A percentile compares a stretch with the other conserved stretches of the same genome.
Evolutionary conservation across 2,329 filamentous ascomycete genomes (phyloP).

Genomic region (Colletotrichum lentis): DNA sequence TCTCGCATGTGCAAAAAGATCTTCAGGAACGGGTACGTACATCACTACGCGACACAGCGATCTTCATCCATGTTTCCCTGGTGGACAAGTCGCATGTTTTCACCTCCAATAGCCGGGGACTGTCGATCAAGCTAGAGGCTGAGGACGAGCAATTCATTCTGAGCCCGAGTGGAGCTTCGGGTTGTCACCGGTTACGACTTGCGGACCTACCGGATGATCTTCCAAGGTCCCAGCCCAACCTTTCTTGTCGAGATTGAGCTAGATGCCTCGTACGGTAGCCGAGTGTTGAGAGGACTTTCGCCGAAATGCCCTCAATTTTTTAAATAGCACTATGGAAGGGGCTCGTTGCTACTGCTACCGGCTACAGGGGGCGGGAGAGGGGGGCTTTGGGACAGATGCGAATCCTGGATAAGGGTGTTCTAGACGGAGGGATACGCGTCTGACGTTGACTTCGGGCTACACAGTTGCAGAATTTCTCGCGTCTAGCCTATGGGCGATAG

Average conservation of each 20-base stretch:
- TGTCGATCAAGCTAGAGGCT: not conserved
- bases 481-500: not conserved
- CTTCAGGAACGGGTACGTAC: constrained; percentile 1
- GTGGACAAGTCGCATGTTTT: not conserved
- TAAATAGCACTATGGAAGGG: not conserved
- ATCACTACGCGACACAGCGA: not conserved
- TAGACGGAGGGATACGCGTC: not conserved
- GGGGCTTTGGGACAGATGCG: not conserved
- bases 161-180: not conserved
- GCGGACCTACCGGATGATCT: not conserved
- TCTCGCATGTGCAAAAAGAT: not conserved
- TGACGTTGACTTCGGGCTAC: not conserved
- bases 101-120: too few relatives aligned
- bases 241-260: not conserved
- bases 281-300: not conserved
- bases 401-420: not conserved
- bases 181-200: not conserved
- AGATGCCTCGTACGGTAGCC: not conserved
- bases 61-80: not conserved
- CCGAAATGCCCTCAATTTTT: not conserved
- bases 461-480: not conserved
- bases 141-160: not conserved
- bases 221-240: not conserved
- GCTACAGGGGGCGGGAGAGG: not conserved
- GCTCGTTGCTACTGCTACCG: not conserved